phyloP scores from a whole-genome alignment of 2,329 filamentous ascomycete species.

The Phaeomoniella chlamydospora region DNA sequence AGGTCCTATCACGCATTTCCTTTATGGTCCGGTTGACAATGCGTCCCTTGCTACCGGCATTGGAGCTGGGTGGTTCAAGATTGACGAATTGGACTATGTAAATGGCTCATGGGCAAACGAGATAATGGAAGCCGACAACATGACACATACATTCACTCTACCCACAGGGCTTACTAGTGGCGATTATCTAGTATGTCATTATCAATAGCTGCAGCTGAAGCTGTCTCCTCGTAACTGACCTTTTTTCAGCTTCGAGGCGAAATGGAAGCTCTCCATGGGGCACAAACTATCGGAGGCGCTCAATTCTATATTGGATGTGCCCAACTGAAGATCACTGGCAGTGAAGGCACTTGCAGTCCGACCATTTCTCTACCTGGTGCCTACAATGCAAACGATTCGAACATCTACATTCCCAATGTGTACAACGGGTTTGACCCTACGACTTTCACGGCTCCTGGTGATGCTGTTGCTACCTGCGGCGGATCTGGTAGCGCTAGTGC shows the following conservation, averaged over 20 bases:
- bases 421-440: conserved; percentile 19
- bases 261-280: conserved; percentile 19
- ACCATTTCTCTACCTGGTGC: conserved; percentile 17
- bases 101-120: conserved; percentile 16
- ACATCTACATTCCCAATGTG: conserved; percentile 13
- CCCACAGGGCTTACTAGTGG: conserved; percentile 15
- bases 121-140: conserved; percentile 13
- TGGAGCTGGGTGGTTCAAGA: conserved; percentile 16
- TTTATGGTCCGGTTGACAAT: conserved; percentile 15
- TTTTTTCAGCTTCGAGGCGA: conserved; percentile 16
- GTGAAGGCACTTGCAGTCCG: conserved; percentile 15
- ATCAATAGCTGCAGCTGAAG: no score
- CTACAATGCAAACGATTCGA: conserved; percentile 14
- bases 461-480: conserved; percentile 10
- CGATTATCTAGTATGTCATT: conserved; percentile 18
- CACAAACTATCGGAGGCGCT: conserved; percentile 14
- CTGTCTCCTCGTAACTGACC: no score
- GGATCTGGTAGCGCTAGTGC: neutral
- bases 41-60: conserved; percentile 14
- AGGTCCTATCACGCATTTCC: conserved; percentile 26
- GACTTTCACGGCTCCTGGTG: conserved; percentile 16
- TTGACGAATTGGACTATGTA: conserved; percentile 14
- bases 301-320: conserved; percentile 21
- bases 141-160: conserved; percentile 13
- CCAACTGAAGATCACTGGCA: conserved; percentile 17